A percentile compares a stretch with the other conserved stretches of the same genome.
Conservation (phyloP, 2,329 filamentous ascomycete genomes). For the Hypoxylon sp. region DNA sequence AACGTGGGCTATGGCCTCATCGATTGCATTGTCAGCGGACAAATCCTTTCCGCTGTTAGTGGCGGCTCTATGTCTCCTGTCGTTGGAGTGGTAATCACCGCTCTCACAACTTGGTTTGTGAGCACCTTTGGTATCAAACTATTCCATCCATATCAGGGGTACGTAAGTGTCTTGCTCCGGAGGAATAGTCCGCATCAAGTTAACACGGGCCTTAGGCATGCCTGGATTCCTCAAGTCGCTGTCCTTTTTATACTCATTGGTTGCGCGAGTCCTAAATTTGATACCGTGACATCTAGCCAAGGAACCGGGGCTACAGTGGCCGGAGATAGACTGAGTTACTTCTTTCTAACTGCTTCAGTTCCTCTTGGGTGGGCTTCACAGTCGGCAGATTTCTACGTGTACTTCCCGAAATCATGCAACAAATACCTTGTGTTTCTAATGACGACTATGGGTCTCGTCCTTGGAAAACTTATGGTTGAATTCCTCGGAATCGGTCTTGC, state of each 20-base stretch:
- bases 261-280: constrained; percentile 72
- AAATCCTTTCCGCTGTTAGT: constrained; percentile 76
- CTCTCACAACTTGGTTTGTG: constrained; percentile 73
- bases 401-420: constrained; percentile 53
- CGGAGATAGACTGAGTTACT: constrained; percentile 76
- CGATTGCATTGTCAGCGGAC: constrained; percentile 75
- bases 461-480: constrained; percentile 66
- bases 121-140: constrained; percentile 77
- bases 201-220: constrained; percentile 53
- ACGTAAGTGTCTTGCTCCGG: constrained; percentile 21
- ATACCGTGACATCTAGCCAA: constrained; percentile 64
- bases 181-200: neutral
- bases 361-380: constrained; percentile 74
- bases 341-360: constrained; percentile 76
- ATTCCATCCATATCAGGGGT: constrained; percentile 78
- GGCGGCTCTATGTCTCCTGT: constrained; percentile 71
- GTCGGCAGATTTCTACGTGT: constrained; percentile 78
- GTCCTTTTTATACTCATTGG: constrained; percentile 74
- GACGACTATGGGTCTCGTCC: constrained; percentile 12
- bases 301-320: constrained; percentile 67
- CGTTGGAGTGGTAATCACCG: constrained; percentile 77
- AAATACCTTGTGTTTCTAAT: constrained; percentile 64
- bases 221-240: constrained; percentile 74
- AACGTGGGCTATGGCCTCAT: constrained; percentile 63
- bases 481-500: constrained; percentile 74